Conservation (phyloP, 352 stramenopile species). For the Globisporangium cederbergense region DNA sequence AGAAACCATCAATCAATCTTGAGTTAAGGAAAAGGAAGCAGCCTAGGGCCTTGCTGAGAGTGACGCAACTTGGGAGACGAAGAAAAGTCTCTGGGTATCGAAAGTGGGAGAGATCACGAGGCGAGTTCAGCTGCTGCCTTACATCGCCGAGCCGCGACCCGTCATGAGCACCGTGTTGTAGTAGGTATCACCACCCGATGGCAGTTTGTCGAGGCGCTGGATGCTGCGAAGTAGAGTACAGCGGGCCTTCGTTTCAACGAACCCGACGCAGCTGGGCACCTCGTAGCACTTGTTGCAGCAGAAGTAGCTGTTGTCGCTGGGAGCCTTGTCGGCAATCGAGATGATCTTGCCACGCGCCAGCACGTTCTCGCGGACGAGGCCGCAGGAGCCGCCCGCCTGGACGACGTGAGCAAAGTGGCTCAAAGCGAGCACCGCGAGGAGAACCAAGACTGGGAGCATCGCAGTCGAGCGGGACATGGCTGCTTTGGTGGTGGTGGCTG, state of each 20-base stretch:
- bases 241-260: not conserved
- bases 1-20: too few species aligned
- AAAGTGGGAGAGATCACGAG: too few species aligned
- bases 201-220: not conserved
- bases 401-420: not conserved
- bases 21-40: too few species aligned
- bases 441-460: not conserved
- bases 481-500: not conserved
- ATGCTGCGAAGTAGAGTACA: not conserved
- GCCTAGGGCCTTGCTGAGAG: too few species aligned
- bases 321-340: not conserved
- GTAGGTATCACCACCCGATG: not conserved
- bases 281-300: slow-evolving; percentile 1
- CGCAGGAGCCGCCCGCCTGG: not conserved
- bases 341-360: not conserved
- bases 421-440: not conserved
- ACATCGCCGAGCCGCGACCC: not conserved
- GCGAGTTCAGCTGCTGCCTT: not conserved
- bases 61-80: too few species aligned
- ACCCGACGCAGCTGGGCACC: not conserved
- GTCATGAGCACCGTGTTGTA: not conserved
- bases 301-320: slow-evolving; percentile 2
- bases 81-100: too few species aligned
- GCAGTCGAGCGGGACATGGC: not conserved
- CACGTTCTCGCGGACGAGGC: not conserved